These are phyloP conservation scores for Peronospora tabacina DNA, from an alignment of 352 stramenopile species.

Conservation along the genomic window DNA sequence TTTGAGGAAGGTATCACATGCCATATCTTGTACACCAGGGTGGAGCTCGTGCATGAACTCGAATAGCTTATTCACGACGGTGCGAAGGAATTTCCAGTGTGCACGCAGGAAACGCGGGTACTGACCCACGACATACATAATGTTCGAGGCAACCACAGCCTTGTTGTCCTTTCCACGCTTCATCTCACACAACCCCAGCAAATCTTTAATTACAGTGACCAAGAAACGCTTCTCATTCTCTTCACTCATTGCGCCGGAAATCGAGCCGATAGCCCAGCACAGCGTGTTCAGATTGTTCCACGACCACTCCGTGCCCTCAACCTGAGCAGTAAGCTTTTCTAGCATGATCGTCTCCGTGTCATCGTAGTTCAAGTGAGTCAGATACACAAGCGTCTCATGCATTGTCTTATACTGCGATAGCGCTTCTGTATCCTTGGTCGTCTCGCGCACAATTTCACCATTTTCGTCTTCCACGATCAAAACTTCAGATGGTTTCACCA, in stretches of 20 bases:
- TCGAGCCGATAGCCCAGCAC: conserved; percentile 99
- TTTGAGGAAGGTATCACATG: conserved; percentile 99
- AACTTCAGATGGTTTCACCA: conserved; percentile 99
- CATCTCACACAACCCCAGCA: conserved; percentile 95
- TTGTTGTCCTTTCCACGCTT: conserved; percentile 99
- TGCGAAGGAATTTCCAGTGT: conserved; percentile 99
- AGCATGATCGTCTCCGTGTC: conserved; percentile 99
- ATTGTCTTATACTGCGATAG: conserved; percentile 99
- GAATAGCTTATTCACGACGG: conserved; percentile 99
- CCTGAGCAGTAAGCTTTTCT: conserved; percentile 92
- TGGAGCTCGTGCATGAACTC: conserved; percentile 99
- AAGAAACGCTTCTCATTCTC: conserved; percentile 99
- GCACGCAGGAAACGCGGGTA: conserved; percentile 98
- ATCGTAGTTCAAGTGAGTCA: conserved; percentile 99
- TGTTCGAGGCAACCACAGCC: conserved; percentile 98
- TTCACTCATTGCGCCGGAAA: conserved; percentile 98
- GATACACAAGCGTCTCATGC: conserved; percentile 98
- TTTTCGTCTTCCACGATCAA: conserved; percentile 99
- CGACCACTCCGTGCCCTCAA: conserved; percentile 82
- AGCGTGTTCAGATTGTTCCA: conserved; percentile 99
- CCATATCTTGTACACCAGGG: conserved; percentile 99
- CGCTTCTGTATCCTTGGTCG: conserved; percentile 98
- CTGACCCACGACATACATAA: conserved; percentile 99
- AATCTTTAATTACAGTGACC: conserved; percentile 99
- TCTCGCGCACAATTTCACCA: conserved; percentile 93